A percentile compares a stretch with the other conserved stretches of the same genome.
Conservation (phyloP, 192 early-diverging fungal species). For the Coemansia sp. region DNA sequence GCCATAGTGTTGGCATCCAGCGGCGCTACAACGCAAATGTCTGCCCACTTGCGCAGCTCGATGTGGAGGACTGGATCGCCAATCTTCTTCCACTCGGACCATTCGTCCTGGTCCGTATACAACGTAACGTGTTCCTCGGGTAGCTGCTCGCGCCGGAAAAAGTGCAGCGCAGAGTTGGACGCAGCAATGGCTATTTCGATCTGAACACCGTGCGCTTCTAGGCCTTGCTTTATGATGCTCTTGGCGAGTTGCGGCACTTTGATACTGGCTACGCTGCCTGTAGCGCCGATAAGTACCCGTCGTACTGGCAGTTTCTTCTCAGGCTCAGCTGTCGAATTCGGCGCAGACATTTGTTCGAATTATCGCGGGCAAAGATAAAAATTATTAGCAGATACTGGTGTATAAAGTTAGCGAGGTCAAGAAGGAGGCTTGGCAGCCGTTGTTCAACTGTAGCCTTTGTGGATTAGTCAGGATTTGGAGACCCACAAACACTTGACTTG, state of each 20-base stretch:
- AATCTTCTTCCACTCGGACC: constrained; percentile 81
- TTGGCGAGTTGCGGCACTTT: constrained; percentile 75
- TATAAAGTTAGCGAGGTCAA: not conserved
- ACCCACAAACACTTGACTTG: not conserved
- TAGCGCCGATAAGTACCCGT: constrained; percentile 75
- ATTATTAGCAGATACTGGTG: not conserved
- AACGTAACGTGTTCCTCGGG: constrained; percentile 55
- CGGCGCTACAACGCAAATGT: constrained; percentile 84
- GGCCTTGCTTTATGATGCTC: constrained; percentile 20
- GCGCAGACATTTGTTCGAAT: not conserved
- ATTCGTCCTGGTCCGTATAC: constrained; percentile 85
- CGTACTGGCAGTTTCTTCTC: constrained; percentile 2
- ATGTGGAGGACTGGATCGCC: constrained; percentile 95
- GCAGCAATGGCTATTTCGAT: constrained; percentile 78
- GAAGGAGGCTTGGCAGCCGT: not conserved
- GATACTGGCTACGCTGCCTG: constrained; percentile 89
- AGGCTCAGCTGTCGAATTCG: not conserved
- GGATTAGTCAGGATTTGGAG: not conserved
- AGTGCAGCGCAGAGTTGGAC: constrained; percentile 82
- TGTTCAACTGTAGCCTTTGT: not conserved
- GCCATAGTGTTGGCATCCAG: constrained; percentile 92
- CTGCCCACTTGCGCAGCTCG: constrained; percentile 91
- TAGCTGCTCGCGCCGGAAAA: constrained; percentile 66
- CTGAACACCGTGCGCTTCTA: constrained; percentile 11
- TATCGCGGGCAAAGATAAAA: not conserved